Percentiles rank a stretch among this genome's conserved stretches.
phyloP scores from a whole-genome alignment of 805 yeast species.

The Metschnikowia arizonensis region DNA sequence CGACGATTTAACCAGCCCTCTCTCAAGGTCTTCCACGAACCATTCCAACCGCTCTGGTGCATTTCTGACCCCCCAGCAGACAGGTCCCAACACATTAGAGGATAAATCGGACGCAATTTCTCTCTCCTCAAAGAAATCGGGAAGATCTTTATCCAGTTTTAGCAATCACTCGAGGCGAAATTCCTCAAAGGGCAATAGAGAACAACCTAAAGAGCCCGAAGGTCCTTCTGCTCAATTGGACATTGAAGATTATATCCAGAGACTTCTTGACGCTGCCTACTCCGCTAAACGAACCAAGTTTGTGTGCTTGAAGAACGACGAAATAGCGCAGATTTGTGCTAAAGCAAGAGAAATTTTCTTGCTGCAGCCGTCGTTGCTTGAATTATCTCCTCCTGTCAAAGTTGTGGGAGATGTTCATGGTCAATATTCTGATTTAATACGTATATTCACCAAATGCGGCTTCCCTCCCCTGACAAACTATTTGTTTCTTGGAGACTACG shows the following conservation, averaged over 20 bases:
- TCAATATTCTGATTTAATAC: conserved; percentile 84
- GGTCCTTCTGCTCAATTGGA: conserved; percentile 29
- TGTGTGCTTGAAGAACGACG: conserved; percentile 78
- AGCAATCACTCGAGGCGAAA: conserved; percentile 15
- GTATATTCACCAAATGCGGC: conserved; percentile 93
- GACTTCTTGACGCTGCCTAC: conserved; percentile 92
- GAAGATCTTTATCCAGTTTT: conserved; percentile 17
- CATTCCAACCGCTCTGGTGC: conserved; percentile 15
- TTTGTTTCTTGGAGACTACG: conserved; percentile 92
- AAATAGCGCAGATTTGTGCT: conserved; percentile 81
- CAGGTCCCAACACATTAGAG: conserved; percentile 15
- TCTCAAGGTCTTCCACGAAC: conserved; percentile 20
- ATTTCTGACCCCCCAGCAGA: conserved; percentile 16
- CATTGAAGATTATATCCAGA: conserved; percentile 85
- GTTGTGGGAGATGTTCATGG: conserved; percentile 96
- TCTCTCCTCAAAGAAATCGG: conserved; percentile 15
- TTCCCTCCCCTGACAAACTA: conserved; percentile 94
- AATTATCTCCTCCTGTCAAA: conserved; percentile 80
- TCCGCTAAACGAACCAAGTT: conserved; percentile 88
- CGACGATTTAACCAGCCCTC: conserved; percentile 19
- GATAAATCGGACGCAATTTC: conserved; percentile 19
- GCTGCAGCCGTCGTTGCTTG: conserved; percentile 85
- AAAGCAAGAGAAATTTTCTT: conserved; percentile 85
- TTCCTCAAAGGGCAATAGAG: conserved; percentile 11
- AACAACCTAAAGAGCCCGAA: conserved; percentile 5